phyloP scores from a whole-genome alignment of 2,329 filamentous ascomycete genomes.

The Trichoderma breve region DNA sequence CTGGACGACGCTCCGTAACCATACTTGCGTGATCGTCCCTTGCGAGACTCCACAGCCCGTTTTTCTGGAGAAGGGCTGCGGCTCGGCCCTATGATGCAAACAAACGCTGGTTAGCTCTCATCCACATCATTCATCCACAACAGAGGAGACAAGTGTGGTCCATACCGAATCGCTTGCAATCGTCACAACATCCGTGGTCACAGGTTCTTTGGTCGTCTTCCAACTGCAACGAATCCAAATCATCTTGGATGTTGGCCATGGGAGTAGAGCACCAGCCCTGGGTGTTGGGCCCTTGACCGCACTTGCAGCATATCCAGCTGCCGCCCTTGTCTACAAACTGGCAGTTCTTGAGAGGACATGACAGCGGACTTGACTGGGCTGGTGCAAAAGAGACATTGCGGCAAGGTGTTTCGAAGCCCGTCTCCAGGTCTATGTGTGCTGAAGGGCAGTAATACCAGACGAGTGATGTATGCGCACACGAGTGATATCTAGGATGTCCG shows the following conservation, averaged over 20 bases:
- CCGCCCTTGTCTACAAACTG: conserved; percentile 49
- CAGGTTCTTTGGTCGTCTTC: conserved; percentile 44
- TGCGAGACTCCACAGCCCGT: conserved; percentile 38
- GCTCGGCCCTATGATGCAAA: conserved; percentile 31
- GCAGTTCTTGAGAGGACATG: conserved; percentile 52
- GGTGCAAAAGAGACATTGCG: conserved; percentile 47
- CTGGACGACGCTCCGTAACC: conserved; percentile 33
- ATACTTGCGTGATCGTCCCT: conserved; percentile 37
- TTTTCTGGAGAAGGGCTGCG: conserved; percentile 36
- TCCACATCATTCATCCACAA: neutral
- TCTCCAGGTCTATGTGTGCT: conserved; percentile 44
- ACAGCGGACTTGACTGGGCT: conserved; percentile 42
- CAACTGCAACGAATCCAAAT: conserved; percentile 32
- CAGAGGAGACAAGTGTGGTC: too few relatives aligned
- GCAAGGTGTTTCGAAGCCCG: conserved; percentile 51
- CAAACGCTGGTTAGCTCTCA: neutral
- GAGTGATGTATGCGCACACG: conserved; percentile 54
- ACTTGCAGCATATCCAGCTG: conserved; percentile 55
- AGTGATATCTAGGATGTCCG: conserved; percentile 52
- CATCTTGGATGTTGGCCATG: conserved; percentile 32
- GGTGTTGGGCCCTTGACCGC: conserved; percentile 50
- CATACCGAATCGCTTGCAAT: conserved; percentile 47
- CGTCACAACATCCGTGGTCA: conserved; percentile 53
- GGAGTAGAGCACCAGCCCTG: conserved; percentile 52
- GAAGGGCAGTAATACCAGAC: conserved; percentile 55